Conservation (phyloP, 1,284 basidiomycete genomes). For the Moesziomyces globuligerus region DNA sequence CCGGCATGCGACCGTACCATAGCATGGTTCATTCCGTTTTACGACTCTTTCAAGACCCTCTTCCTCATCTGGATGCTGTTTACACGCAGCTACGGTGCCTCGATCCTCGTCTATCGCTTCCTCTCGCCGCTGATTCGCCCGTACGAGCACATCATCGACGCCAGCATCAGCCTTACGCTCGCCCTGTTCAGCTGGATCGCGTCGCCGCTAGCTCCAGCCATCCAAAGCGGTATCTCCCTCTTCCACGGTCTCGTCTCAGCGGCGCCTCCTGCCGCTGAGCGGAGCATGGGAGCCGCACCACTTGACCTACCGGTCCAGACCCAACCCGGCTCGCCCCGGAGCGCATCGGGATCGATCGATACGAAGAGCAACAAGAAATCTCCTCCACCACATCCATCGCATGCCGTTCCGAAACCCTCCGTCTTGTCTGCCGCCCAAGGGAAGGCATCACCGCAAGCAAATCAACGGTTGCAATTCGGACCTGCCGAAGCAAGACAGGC, state of each 20-base stretch:
- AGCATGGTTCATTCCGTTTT: slow-evolving; percentile 50
- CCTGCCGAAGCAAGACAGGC: slow-evolving; percentile 1
- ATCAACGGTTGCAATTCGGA: not conserved
- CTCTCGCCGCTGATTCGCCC: slow-evolving; percentile 30
- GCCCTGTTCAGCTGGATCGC: slow-evolving; percentile 19
- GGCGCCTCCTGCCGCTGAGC: not conserved
- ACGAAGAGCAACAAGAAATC: too few relatives aligned
- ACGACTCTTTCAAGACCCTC: slow-evolving; percentile 50
- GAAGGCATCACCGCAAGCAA: not conserved
- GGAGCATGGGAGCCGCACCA: too few relatives aligned
- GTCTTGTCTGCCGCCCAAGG: too few relatives aligned
- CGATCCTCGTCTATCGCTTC: slow-evolving; percentile 41
- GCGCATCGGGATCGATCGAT: too few relatives aligned
- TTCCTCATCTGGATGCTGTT: slow-evolving; percentile 50
- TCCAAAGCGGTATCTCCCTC: not conserved
- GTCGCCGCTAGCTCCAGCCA: slow-evolving; percentile 4
- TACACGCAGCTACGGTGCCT: slow-evolving; percentile 41
- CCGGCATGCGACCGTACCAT: slow-evolving; percentile 37
- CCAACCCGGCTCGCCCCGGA: too few relatives aligned
- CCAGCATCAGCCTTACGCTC: slow-evolving; percentile 13
- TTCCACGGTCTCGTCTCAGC: not conserved
- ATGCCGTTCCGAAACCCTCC: too few relatives aligned
- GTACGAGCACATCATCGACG: slow-evolving; percentile 38
- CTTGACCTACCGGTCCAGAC: too few relatives aligned
- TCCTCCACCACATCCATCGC: too few relatives aligned